A percentile compares a stretch with the other conserved stretches of the same genome.
Conservation (phyloP, 2,329 filamentous ascomycete species). For the Periconia sp. region DNA sequence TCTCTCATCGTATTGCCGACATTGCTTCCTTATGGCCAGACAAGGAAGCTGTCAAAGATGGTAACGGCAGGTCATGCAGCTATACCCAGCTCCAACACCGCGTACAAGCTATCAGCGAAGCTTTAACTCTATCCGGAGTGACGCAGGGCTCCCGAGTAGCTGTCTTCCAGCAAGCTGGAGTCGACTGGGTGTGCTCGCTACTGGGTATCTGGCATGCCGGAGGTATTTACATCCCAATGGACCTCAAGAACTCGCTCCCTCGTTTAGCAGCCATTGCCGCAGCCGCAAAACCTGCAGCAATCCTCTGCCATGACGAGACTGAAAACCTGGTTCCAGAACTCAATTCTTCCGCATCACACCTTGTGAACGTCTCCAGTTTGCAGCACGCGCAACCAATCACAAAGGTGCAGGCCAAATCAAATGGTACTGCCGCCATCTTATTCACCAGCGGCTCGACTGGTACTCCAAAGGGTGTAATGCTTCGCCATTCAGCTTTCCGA, state of each 20-base stretch:
- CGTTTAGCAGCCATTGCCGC: conserved; percentile 6
- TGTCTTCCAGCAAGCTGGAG: conserved; percentile 46
- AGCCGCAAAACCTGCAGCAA: conserved; percentile 2
- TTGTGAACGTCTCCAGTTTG: too few relatives aligned
- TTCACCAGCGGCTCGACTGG: conserved; percentile 60
- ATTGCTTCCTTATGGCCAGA: conserved; percentile 28
- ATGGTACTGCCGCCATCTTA: conserved; percentile 57
- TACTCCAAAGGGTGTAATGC: conserved; percentile 61
- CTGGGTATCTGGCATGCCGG: conserved; percentile 16
- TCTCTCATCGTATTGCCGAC: conserved; percentile 35
- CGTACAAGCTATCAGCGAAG: conserved; percentile 38
- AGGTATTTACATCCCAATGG: conserved; percentile 18
- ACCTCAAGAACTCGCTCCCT: conserved; percentile 4
- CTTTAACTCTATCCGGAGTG: conserved; percentile 1
- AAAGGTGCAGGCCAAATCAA: not conserved
- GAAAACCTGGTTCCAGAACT: not conserved
- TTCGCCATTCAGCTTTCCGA: conserved; percentile 51
- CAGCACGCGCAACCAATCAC: too few relatives aligned
- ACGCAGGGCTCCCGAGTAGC: conserved; percentile 25
- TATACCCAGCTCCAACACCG: conserved; percentile 41
- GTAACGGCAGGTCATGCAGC: conserved; percentile 28
- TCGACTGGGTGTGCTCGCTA: conserved; percentile 30
- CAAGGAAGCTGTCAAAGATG: conserved; percentile 31
- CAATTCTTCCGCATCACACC: not conserved
- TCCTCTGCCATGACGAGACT: conserved; percentile 8